Evolutionary conservation across 306 rosid genomes (phyloP), one percentile per base, ranked within the genome.

Genomic region (Castanea crenata): DNA sequence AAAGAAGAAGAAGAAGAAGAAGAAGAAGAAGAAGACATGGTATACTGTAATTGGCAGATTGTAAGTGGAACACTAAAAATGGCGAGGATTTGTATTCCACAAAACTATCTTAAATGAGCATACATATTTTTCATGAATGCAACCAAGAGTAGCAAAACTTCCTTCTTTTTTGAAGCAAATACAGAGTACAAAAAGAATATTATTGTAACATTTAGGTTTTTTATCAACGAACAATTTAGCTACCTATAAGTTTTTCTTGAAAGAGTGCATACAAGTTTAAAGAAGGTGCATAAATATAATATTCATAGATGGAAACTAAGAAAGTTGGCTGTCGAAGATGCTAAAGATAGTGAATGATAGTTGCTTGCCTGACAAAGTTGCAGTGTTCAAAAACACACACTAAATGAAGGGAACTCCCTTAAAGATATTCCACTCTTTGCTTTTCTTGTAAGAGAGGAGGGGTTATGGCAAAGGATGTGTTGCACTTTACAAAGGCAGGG

Each of bases 381-480:
- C 64, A 79, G 77, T 44, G 44, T 38, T 32, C 2, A 72, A 46
- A 19, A 44, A 21, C 16, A 34, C 51, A 35, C 46, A 41, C 46
- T 8, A 7, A 38, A 4, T 19, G 72, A 8, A 35, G 51, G 35
- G 72, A 35, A n/a, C 25, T 34, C 52, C 25, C 51, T 18, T 67
- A 3, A 3, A 19, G 52, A 67, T 12, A 20, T 29, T 78, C 41
- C 55, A n/a, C 38, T 20, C 38, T 71, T 71, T 55, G 63, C 75
- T 79, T 83, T 79, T 34, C 78, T 68, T 84, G 62, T 4, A 70
- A 83, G 87, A 64, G 57, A 32, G 23, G 61, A 52, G n/a, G 75
- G 51, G n/a, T 51, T 16, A 65, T n/a, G 55, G 58, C 52, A 41
- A 46, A 25, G 64, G 56, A 13, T 74, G 3, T 69, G 54, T 55